Evolutionary conservation across 306 rosid species (phyloP).

Genomic region (Malus sylvestris): DNA sequence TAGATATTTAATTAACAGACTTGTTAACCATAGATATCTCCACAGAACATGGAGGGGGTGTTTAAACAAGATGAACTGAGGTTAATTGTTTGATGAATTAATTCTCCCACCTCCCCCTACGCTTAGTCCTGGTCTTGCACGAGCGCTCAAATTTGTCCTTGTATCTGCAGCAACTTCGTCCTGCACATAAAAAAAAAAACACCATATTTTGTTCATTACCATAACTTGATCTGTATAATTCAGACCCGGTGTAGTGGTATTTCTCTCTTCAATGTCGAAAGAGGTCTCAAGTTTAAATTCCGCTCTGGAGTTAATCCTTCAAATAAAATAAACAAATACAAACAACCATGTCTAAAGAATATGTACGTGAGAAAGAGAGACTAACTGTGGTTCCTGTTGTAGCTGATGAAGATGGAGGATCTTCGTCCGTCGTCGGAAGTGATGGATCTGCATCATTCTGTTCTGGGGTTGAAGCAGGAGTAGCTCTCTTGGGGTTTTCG

Average conservation of each 20-base stretch:
- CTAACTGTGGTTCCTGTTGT: background rate
- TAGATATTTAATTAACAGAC: background rate
- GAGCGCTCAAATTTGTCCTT: too few species aligned
- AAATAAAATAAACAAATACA: background rate
- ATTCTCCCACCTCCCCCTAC: conserved; percentile 4
- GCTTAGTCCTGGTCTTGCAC: background rate
- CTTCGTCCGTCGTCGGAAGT: background rate
- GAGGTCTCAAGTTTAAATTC: background rate
- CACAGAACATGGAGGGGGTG: too few species aligned
- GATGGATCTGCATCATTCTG: background rate
- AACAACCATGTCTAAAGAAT: background rate
- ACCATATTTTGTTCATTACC: background rate
- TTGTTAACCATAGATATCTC: background rate
- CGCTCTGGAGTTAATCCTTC: background rate
- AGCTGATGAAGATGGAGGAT: conserved; percentile 8
- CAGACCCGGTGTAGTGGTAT: background rate
- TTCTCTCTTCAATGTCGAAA: background rate
- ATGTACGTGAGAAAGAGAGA: background rate
- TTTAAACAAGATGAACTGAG: too few species aligned
- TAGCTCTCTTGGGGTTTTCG: background rate
- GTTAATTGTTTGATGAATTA: background rate
- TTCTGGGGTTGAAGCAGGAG: background rate
- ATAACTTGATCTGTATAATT: too few species aligned
- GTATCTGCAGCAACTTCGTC: background rate
- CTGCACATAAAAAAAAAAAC: background rate